Percentiles rank a stretch among this genome's conserved stretches.
Conservation (phyloP, 1,139 yeast species). For the Debaryomyces singareniensis region DNA sequence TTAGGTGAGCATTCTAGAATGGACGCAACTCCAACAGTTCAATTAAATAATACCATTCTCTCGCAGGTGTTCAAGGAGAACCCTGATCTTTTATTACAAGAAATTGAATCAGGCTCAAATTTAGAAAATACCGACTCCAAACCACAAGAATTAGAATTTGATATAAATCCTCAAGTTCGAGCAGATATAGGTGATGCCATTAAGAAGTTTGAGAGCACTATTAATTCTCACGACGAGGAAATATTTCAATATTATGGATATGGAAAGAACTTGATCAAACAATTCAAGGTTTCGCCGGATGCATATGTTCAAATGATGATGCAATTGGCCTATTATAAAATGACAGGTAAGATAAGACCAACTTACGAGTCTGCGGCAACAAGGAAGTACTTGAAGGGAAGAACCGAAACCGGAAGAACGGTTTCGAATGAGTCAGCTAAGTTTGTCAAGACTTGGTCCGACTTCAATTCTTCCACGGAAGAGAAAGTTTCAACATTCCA, state of each 20-base stretch:
- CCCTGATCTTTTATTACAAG: slow-evolving; percentile 27
- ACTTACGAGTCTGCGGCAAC: slow-evolving; percentile 97
- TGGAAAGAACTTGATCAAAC: slow-evolving; percentile 66
- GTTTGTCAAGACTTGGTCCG: slow-evolving; percentile 74
- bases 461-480: slow-evolving; percentile 44
- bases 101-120: slow-evolving; percentile 16
- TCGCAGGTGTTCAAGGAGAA: slow-evolving; percentile 46
- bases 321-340: slow-evolving; percentile 73
- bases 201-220: slow-evolving; percentile 45
- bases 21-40: slow-evolving; percentile 97
- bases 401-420: slow-evolving; percentile 94
- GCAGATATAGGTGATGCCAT: slow-evolving; percentile 52
- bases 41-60: slow-evolving; percentile 73
- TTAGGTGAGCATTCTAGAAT: slow-evolving; percentile 95
- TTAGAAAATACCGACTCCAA: slow-evolving; percentile 4
- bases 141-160: slow-evolving; percentile 31
- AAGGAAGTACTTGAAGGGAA: slow-evolving; percentile 78
- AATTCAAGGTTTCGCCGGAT: slow-evolving; percentile 68
- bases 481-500: slow-evolving; percentile 68
- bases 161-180: slow-evolving; percentile 47
- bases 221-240: slow-evolving; percentile 51
- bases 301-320: slow-evolving; percentile 71
- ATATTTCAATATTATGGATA: slow-evolving; percentile 68
- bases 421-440: slow-evolving; percentile 71
- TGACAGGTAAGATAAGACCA: slow-evolving; percentile 77